Base-by-base conservation (phyloP, 139 green algal genomes). In the Diplosphaera chodatii region DNA sequence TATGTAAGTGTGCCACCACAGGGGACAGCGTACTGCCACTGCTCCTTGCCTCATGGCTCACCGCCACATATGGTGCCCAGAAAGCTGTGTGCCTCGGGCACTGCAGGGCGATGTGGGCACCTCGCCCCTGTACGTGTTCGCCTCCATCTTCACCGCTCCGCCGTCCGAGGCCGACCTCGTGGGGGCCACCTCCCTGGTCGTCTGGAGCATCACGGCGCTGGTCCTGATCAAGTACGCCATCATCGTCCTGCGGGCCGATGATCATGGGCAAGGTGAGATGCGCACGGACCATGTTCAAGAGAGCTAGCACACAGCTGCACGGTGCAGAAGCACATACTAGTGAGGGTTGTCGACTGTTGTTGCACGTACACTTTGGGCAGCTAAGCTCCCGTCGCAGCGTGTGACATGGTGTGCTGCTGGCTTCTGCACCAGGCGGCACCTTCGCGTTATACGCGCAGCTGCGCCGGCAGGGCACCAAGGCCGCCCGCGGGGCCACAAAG, bases 361-460 rank as follows among this genome's bases (percentile, higher is more conserved):
- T n/a, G n/a, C n/a, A n/a, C n/a, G n/a, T n/a, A n/a, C n/a, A n/a
- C n/a, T n/a, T n/a, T n/a, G n/a, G n/a, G 4, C 25, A 21, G 25
- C 59, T 3, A 65, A 65, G 59, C 59, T 20, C 18, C 18, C 21
- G 5, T 10, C 2, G 8, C 37, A 48, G 8, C 33, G 8, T 27
- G 4, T 68, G 22, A n/a, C n/a, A n/a, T n/a, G n/a, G n/a, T n/a
- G n/a, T n/a, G n/a, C n/a, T n/a, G n/a, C n/a, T n/a, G n/a, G n/a
- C n/a, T n/a, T n/a, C n/a, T n/a, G n/a, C n/a, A n/a, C n/a, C 78
- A 91, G 85, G 87, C n/a, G 88, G 88, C 32, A 85, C 87, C 22
- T 90, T 94, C 82, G 88, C 88, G 1, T 77, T 94, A 21, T 94
- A 89, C 68, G 81, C 82, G 21, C 67, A 87, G 21, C 77, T 94